Conservation (phyloP, 2,329 filamentous ascomycete species). For the Aspergillus sp. region DNA sequence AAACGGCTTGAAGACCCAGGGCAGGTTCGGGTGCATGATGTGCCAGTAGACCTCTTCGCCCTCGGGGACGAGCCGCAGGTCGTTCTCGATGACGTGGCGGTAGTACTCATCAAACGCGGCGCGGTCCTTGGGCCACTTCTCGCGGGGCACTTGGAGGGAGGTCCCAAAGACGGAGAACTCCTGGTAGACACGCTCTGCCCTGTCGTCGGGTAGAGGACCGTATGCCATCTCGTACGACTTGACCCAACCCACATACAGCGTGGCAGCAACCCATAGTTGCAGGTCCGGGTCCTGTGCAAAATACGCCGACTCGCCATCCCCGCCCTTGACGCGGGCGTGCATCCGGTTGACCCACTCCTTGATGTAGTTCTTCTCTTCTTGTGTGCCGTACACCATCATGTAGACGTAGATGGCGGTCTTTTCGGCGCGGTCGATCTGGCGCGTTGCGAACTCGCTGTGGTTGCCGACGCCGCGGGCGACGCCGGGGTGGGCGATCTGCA, state of each 20-base stretch:
- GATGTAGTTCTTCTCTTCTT: conserved; percentile 6
- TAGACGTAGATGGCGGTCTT: conserved; percentile 13
- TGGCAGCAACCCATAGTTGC: conserved; percentile 16
- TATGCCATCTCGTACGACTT: conserved; percentile 8
- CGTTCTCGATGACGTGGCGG: neutral
- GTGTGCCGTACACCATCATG: conserved; percentile 11
- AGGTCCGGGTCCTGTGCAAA: conserved; percentile 12
- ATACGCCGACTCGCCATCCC: neutral
- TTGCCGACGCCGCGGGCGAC: conserved; percentile 14
- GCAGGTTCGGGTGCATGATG: neutral
- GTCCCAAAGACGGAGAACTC: neutral
- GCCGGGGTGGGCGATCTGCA: conserved; percentile 15
- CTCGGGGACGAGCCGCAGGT: neutral
- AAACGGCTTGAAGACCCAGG: neutral
- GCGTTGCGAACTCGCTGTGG: conserved; percentile 13
- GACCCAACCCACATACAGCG: conserved; percentile 7
- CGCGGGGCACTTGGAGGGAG: neutral
- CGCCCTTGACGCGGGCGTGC: conserved; percentile 6
- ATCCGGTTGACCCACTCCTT: conserved; percentile 8
- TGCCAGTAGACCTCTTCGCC: neutral
- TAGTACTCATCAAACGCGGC: neutral
- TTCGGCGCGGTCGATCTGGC: conserved; percentile 7
- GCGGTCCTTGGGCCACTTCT: neutral
- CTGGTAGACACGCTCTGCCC: neutral
- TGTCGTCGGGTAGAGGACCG: neutral